These are phyloP conservation scores for Calycina herbarum DNA, from an alignment of 2,329 filamentous ascomycete species.

Conservation along the genomic window DNA sequence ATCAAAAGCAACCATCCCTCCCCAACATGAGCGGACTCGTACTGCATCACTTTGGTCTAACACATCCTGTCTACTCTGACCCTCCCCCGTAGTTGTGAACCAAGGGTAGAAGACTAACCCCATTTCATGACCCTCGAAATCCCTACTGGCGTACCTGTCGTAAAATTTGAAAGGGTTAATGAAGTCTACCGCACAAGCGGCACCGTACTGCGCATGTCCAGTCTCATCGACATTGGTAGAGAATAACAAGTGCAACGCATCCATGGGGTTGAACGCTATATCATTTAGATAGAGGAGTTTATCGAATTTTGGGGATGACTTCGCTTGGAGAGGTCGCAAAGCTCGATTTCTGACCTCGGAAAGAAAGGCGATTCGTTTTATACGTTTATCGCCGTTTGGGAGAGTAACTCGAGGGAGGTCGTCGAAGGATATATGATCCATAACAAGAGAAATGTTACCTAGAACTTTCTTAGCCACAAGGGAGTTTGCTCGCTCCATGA, in stretches of 20 bases:
- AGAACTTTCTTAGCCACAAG: not conserved
- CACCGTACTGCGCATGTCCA: slow-evolving; percentile 56
- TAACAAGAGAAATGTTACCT: slow-evolving; percentile 1
- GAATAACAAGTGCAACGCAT: slow-evolving; percentile 60
- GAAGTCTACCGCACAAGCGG: slow-evolving; percentile 69
- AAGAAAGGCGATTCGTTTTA: slow-evolving; percentile 71
- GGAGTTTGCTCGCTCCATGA: not conserved
- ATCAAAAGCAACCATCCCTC: slow-evolving; percentile 68
- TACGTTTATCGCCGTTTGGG: slow-evolving; percentile 53
- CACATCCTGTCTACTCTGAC: slow-evolving; percentile 58
- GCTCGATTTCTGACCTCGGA: slow-evolving; percentile 70
- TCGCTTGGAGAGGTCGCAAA: slow-evolving; percentile 56
- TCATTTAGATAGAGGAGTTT: slow-evolving; percentile 66
- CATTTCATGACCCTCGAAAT: slow-evolving; percentile 59
- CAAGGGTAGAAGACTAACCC: slow-evolving; percentile 66
- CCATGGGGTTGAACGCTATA: slow-evolving; percentile 50
- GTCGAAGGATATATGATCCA: not conserved
- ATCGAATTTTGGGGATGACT: slow-evolving; percentile 47
- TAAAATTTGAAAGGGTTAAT: slow-evolving; percentile 66
- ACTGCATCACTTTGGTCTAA: slow-evolving; percentile 61
- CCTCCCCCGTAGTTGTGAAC: slow-evolving; percentile 54
- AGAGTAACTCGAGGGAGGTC: slow-evolving; percentile 1
- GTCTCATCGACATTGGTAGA: slow-evolving; percentile 49
- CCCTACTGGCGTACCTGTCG: slow-evolving; percentile 70
- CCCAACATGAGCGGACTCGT: slow-evolving; percentile 70